phyloP scores from a whole-genome alignment of 306 rosid genomes.

The Albizia julibrissin region DNA sequence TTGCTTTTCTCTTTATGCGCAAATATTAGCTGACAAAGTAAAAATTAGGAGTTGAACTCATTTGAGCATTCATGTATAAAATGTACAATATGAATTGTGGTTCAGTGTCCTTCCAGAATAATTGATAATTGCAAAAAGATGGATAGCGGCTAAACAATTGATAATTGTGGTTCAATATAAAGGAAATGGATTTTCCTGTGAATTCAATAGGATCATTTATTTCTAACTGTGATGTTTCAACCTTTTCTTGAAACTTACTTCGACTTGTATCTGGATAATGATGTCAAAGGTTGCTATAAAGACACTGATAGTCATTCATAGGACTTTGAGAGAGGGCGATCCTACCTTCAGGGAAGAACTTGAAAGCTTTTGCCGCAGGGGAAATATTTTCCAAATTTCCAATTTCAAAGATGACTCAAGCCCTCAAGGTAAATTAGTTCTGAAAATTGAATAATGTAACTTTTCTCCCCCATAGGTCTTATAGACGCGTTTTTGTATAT shows the following conservation, averaged over 20 bases:
- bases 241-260: constrained; percentile 19
- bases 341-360: constrained; percentile 95
- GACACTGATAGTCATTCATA: constrained; percentile 88
- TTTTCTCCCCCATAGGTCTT: constrained; percentile 3
- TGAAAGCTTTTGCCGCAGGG: constrained; percentile 66
- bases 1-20: not conserved
- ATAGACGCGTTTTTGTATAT: constrained; percentile 2
- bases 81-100: not conserved
- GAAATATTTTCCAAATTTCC: constrained; percentile 84
- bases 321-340: constrained; percentile 94
- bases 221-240: not conserved
- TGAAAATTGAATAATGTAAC: not conserved
- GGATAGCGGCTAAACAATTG: not conserved
- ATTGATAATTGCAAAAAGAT: not conserved
- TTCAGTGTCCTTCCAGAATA: not conserved
- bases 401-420: constrained; percentile 94
- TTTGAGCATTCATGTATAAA: not conserved
- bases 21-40: not conserved
- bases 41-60: not conserved
- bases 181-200: not conserved
- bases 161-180: not conserved
- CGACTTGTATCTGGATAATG: constrained; percentile 13
- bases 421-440: constrained; percentile 63
- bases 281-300: constrained; percentile 82
- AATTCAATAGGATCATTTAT: not conserved